A percentile compares a stretch with the other conserved stretches of the same genome.
Conservation (phyloP, 345 rosid species). For the Eucalyptus melliodora region DNA sequence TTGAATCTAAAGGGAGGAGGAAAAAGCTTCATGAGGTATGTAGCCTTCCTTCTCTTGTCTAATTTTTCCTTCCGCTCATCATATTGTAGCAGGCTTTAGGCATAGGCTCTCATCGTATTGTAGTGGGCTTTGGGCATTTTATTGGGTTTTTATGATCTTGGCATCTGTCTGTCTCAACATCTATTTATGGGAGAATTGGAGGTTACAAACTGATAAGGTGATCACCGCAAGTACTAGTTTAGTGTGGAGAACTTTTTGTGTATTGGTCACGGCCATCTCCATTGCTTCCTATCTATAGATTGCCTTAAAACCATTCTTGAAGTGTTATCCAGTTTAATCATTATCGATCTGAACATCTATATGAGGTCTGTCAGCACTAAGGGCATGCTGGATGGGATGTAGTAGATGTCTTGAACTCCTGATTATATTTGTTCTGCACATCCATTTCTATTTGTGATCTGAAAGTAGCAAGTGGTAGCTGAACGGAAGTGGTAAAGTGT, state of each 20-base stretch:
- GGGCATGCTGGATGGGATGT: background rate
- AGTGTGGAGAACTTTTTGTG: background rate
- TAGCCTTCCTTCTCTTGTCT: background rate
- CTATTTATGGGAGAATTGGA: background rate
- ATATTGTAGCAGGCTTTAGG: background rate
- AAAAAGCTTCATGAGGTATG: conserved; percentile 95
- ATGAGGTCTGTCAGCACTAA: background rate
- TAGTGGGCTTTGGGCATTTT: background rate
- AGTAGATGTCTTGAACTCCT: background rate
- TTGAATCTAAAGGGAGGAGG: conserved; percentile 96
- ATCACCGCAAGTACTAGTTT: background rate
- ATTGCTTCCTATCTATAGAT: background rate
- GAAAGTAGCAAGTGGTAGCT: background rate
- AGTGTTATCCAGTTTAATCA: background rate
- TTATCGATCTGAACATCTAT: background rate
- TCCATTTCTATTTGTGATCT: background rate
- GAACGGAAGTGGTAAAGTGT: background rate
- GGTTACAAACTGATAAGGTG: background rate
- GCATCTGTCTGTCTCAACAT: background rate
- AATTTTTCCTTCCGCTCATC: background rate
- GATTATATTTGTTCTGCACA: background rate
- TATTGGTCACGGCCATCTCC: background rate
- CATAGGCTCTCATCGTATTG: background rate
- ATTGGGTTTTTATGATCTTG: background rate
- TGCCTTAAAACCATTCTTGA: background rate